Evolutionary conservation across 1,284 basidiomycete genomes (phyloP).

Genomic region (Butyriboletus appendiculatus): DNA sequence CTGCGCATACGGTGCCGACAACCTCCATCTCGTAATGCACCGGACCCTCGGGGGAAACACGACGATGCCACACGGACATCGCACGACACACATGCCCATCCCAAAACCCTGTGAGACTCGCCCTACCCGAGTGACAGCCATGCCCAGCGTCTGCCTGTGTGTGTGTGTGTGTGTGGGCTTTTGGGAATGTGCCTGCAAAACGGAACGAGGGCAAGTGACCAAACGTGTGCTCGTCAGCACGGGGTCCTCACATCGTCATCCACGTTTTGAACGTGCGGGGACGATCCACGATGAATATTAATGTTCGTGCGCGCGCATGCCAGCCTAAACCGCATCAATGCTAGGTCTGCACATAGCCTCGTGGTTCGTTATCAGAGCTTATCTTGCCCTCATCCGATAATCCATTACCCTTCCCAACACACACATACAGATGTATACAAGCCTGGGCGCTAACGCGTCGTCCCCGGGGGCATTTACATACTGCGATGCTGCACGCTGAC

Average conservation of each 20-base stretch:
- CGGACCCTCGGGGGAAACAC: too few relatives aligned
- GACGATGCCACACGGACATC: too few relatives aligned
- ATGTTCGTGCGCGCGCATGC: background rate
- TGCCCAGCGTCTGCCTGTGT: too few relatives aligned
- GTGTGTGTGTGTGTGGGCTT: too few relatives aligned
- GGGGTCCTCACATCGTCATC: slow-evolving; percentile 8
- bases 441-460: background rate
- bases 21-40: too few relatives aligned
- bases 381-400: slow-evolving; percentile 5
- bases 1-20: too few relatives aligned
- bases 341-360: slow-evolving; percentile 8
- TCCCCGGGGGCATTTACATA: background rate
- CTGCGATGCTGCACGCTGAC: background rate
- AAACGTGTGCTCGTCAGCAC: slow-evolving; percentile 11
- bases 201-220: background rate
- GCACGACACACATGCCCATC: background rate
- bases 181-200: background rate
- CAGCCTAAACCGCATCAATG: slow-evolving; percentile 5
- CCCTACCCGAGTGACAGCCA: background rate
- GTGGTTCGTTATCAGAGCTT: slow-evolving; percentile 18
- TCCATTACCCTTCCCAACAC: slow-evolving; percentile 2
- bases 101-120: background rate
- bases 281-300: background rate
- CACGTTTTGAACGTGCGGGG: slow-evolving; percentile 2
- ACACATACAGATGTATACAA: slow-evolving; percentile 8